Evolutionary conservation across 2,329 filamentous ascomycete genomes (phyloP).

Genomic region (Pseudogymnoascus sp.): DNA sequence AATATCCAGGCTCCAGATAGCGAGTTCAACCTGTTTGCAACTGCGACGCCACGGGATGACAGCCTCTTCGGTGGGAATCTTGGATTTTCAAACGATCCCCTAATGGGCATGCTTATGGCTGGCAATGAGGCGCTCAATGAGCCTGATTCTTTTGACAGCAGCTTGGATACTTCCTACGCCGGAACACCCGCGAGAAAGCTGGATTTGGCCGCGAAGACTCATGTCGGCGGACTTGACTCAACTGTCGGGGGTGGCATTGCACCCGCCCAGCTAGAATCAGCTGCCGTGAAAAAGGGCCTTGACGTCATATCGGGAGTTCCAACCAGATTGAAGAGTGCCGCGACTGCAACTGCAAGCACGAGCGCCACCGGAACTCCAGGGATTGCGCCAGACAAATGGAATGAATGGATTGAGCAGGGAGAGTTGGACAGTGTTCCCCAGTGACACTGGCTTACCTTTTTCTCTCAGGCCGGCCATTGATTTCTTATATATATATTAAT

Average conservation of each 20-base stretch:
- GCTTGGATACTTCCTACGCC: background rate
- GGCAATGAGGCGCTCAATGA: background rate
- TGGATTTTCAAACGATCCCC: background rate
- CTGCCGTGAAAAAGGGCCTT: background rate
- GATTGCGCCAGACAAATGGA: background rate
- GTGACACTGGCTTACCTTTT: background rate
- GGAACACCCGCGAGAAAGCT: background rate
- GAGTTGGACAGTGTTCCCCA: background rate
- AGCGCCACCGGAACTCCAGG: background rate
- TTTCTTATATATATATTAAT: background rate
- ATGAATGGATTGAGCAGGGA: background rate
- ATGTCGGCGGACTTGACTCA: background rate
- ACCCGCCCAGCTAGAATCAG: background rate
- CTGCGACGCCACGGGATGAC: background rate
- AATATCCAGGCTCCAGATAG: background rate
- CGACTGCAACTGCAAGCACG: background rate
- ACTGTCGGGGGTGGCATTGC: background rate
- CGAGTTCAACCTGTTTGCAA: conserved; percentile 3
- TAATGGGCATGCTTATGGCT: background rate
- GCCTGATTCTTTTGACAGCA: background rate
- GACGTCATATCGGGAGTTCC: background rate
- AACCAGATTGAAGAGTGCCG: background rate
- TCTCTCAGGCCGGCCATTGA: background rate
- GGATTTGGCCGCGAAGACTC: background rate
- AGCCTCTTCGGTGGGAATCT: background rate